phyloP scores from a whole-genome alignment of 2,329 filamentous ascomycete genomes.

The Monilinia vaccinii-corymbosi region DNA sequence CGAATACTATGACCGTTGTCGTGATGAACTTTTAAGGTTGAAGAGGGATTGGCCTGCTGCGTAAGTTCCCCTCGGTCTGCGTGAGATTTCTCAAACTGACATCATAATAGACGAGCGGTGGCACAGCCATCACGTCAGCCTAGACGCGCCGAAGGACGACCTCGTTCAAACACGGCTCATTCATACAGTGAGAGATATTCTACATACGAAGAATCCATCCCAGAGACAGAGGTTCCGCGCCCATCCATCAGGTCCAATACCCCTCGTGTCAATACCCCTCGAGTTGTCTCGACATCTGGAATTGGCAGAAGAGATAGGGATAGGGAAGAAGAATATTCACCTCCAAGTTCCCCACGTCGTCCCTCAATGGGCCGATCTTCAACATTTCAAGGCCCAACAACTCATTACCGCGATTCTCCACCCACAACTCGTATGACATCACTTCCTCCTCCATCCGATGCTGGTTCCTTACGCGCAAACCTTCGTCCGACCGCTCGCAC shows the following conservation, averaged over 20 bases:
- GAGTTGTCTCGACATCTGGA: constrained; percentile 24
- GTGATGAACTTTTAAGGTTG: constrained; percentile 67
- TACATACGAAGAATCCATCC: constrained; percentile 40
- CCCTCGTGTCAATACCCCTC: constrained; percentile 5
- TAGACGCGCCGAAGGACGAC: constrained; percentile 30
- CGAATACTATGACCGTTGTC: constrained; percentile 82
- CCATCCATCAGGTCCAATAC: constrained; percentile 41
- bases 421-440: constrained; percentile 39
- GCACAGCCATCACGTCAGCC: constrained; percentile 14
- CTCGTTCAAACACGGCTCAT: constrained; percentile 55
- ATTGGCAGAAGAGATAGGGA: constrained; percentile 19
- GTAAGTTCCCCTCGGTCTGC: constrained; percentile 33
- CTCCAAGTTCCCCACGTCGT: constrained; percentile 30
- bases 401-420: constrained; percentile 41
- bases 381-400: constrained; percentile 50
- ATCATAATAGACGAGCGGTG: constrained; percentile 3
- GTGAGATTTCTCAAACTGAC: background rate
- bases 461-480: constrained; percentile 32
- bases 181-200: constrained; percentile 52
- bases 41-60: constrained; percentile 60
- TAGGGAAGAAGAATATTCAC: constrained; percentile 26
- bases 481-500: constrained; percentile 24
- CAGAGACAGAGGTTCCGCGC: constrained; percentile 35
- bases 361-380: constrained; percentile 41
- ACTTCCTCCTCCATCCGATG: constrained; percentile 35